These are phyloP conservation scores for Pseudopithomyces chartarum DNA, from an alignment of 2,329 filamentous ascomycete species.

Conservation along the genomic window DNA sequence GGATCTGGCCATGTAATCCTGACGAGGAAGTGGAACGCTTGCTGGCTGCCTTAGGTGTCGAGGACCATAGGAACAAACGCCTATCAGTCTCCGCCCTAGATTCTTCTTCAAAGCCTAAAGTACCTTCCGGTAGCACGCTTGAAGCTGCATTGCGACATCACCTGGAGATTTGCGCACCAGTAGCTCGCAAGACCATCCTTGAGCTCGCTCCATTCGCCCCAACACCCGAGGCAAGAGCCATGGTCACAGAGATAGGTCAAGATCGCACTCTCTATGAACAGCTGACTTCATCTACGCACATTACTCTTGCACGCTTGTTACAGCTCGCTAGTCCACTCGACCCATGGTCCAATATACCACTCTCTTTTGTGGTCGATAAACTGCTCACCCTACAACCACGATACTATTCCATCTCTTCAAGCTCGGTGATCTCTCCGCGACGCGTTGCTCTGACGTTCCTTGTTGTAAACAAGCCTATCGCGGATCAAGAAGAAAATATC, in stretches of 20 bases:
- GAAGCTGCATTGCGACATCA: slow-evolving; percentile 51
- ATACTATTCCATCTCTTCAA: slow-evolving; percentile 45
- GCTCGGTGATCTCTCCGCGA: slow-evolving; percentile 45
- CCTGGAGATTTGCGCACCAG: slow-evolving; percentile 52
- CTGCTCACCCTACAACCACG: slow-evolving; percentile 31
- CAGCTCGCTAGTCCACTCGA: slow-evolving; percentile 28
- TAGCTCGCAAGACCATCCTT: slow-evolving; percentile 47
- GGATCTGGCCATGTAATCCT: slow-evolving; percentile 49
- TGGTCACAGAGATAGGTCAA: slow-evolving; percentile 35
- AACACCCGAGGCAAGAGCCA: slow-evolving; percentile 32
- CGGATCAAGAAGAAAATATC: slow-evolving; percentile 14
- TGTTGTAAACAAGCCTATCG: slow-evolving; percentile 40
- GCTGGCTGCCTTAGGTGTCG: slow-evolving; percentile 32
- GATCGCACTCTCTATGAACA: slow-evolving; percentile 42
- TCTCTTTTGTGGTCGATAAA: slow-evolving; percentile 38
- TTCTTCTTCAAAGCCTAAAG: slow-evolving; percentile 33
- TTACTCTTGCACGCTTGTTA: slow-evolving; percentile 47
- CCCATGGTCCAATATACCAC: slow-evolving; percentile 40
- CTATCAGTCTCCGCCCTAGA: slow-evolving; percentile 38
- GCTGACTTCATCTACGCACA: slow-evolving; percentile 36
- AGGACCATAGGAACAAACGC: slow-evolving; percentile 17
- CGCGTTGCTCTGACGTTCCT: slow-evolving; percentile 46
- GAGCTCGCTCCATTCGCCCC: slow-evolving; percentile 49
- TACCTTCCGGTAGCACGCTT: slow-evolving; percentile 49
- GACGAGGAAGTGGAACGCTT: slow-evolving; percentile 44